Percentiles rank a stretch among this genome's conserved stretches.
Conservation (phyloP, 768 basidiomycete species). For the Panus rudis region DNA sequence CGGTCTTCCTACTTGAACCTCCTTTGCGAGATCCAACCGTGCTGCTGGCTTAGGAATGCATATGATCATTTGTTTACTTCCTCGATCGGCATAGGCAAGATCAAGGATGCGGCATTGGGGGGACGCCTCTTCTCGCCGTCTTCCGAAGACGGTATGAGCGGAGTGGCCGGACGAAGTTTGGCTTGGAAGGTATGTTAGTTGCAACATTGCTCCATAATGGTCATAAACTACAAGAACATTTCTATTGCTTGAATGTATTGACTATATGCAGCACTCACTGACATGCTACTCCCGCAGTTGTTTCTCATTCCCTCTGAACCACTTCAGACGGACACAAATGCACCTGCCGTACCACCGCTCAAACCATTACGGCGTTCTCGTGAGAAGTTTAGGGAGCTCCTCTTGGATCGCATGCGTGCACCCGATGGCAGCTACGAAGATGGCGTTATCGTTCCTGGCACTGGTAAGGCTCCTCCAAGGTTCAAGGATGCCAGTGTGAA, state of each 20-base stretch:
- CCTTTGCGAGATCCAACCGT: constrained; percentile 17
- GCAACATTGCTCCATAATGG: not conserved
- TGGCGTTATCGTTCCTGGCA: constrained; percentile 52
- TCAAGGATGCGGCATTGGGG: constrained; percentile 59
- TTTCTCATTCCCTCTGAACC: constrained; percentile 67
- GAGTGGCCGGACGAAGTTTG: constrained; percentile 68
- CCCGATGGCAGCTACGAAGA: constrained; percentile 84
- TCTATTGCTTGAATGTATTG: constrained; percentile 1
- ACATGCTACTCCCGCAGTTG: too few relatives aligned
- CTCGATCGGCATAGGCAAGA: constrained; percentile 48
- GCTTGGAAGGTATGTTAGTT: constrained; percentile 67
- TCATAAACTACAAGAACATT: not conserved
- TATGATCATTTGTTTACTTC: constrained; percentile 45
- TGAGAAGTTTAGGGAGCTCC: constrained; percentile 45
- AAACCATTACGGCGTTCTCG: constrained; percentile 41
- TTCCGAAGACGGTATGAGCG: constrained; percentile 33
- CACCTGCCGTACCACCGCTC: constrained; percentile 20
- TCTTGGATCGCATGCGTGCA: constrained; percentile 68
- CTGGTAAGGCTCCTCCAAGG: constrained; percentile 26
- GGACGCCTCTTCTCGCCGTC: constrained; percentile 50
- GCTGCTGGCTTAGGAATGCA: constrained; percentile 27
- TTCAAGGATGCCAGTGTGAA: constrained; percentile 26
- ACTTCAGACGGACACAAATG: constrained; percentile 41
- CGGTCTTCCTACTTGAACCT: constrained; percentile 22
- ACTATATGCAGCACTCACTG: too few relatives aligned